These are phyloP conservation scores for Arbutus unedo DNA, from an alignment of 148 eudicot species.

Conservation along the genomic window DNA sequence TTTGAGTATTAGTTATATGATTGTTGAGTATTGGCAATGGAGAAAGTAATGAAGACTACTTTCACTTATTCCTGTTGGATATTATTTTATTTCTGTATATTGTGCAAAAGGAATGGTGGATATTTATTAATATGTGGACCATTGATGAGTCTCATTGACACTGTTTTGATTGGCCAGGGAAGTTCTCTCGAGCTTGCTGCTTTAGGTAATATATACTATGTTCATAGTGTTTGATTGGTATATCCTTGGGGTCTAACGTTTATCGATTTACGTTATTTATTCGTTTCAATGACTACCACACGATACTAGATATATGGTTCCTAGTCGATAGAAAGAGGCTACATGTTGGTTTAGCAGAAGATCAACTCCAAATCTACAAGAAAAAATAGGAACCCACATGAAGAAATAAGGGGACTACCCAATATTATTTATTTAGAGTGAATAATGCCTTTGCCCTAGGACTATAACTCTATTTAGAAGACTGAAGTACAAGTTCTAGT, in stretches of 20 bases:
- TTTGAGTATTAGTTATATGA: no score
- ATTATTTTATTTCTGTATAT: no score
- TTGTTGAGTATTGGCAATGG: no score
- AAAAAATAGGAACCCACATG: background rate
- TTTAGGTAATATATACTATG: conserved; percentile 38
- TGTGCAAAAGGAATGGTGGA: no score
- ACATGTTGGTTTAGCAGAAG: background rate
- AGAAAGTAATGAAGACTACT: no score
- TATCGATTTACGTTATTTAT: background rate
- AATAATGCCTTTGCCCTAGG: background rate
- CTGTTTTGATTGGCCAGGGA: conserved; percentile 82
- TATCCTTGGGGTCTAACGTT: background rate
- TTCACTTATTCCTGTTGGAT: no score
- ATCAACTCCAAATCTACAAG: background rate
- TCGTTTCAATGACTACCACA: background rate
- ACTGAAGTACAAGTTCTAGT: background rate
- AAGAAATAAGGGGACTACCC: background rate
- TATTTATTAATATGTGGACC: conserved; percentile 91
- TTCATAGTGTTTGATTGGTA: background rate
- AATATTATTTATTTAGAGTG: background rate
- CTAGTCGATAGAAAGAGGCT: background rate
- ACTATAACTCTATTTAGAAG: background rate
- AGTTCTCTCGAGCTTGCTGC: conserved; percentile 86
- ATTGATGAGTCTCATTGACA: conserved; percentile 87
- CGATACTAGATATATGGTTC: background rate